Conservation (phyloP, 768 basidiomycete genomes). For the Boletus insuetus region DNA sequence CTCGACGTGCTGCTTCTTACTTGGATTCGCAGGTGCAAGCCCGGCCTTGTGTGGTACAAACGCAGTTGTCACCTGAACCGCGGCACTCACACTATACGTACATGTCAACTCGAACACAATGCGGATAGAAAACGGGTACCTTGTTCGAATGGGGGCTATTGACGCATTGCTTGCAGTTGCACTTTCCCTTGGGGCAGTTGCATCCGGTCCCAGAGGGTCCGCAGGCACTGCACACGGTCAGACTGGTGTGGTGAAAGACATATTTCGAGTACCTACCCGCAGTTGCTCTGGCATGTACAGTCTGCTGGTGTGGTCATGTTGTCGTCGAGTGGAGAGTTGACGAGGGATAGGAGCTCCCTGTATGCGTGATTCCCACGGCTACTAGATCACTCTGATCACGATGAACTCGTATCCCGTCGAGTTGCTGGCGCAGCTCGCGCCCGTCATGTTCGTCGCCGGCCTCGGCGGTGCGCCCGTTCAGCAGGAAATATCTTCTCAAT, state of each 20-base stretch:
- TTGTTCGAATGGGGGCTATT: slow-evolving; percentile 29
- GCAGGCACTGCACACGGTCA: slow-evolving; percentile 25
- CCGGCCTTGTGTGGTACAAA: slow-evolving; percentile 13
- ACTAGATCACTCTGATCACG: background rate
- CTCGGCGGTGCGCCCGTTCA: slow-evolving; percentile 31
- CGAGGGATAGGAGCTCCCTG: background rate
- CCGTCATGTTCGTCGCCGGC: slow-evolving; percentile 94
- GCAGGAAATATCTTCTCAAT: background rate
- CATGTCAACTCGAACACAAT: background rate
- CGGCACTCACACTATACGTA: slow-evolving; percentile 20
- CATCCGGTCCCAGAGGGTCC: slow-evolving; percentile 32
- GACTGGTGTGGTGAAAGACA: background rate
- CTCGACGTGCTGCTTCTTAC: background rate
- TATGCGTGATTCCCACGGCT: background rate
- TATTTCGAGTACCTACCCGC: slow-evolving; percentile 19
- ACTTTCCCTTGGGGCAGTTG: slow-evolving; percentile 29
- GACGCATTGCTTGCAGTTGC: slow-evolving; percentile 29
- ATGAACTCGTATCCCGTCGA: slow-evolving; percentile 96
- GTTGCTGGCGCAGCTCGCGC: slow-evolving; percentile 82
- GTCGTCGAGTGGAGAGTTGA: background rate
- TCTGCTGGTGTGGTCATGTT: slow-evolving; percentile 19
- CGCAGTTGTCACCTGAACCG: slow-evolving; percentile 17
- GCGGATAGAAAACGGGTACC: background rate
- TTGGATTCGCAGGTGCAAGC: slow-evolving; percentile 20
- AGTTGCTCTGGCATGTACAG: slow-evolving; percentile 30